Evolutionary conservation across 129 eudicot species (phyloP).

Genomic region (Apium graveolens): DNA sequence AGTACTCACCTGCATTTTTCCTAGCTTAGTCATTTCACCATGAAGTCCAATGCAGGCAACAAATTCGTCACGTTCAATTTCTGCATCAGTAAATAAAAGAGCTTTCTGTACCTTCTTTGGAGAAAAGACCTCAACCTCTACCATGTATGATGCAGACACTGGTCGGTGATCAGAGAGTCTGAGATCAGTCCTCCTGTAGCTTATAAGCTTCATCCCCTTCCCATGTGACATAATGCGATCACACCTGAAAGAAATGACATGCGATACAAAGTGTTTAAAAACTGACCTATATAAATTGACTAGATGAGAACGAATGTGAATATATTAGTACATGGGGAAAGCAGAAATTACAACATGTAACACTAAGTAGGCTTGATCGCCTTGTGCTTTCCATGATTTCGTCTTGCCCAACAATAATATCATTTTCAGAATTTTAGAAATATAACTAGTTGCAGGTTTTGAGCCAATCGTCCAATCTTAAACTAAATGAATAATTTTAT

Average conservation of each 20-base stretch:
- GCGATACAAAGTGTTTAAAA: background rate
- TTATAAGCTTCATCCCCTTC: slow-evolving; percentile 58
- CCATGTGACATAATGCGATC: slow-evolving; percentile 82
- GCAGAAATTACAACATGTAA: background rate
- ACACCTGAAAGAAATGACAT: slow-evolving; percentile 52
- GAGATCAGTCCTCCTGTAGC: slow-evolving; percentile 58
- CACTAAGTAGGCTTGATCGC: background rate
- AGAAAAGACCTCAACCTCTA: slow-evolving; percentile 82
- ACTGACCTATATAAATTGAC: background rate
- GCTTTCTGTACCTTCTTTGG: slow-evolving; percentile 72
- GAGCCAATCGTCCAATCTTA: background rate
- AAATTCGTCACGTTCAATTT: slow-evolving; percentile 48
- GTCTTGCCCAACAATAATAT: background rate
- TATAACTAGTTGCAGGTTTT: background rate
- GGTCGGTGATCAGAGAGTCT: slow-evolving; percentile 90
- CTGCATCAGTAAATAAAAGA: slow-evolving; percentile 82
- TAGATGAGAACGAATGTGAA: background rate
- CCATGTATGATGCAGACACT: slow-evolving; percentile 59
- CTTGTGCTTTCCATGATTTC: background rate
- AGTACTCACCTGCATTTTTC: slow-evolving; percentile 41
- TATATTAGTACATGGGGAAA: background rate
- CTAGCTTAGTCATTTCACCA: slow-evolving; percentile 31
- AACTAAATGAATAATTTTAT: background rate
- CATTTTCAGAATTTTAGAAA: background rate
- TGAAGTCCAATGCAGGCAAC: slow-evolving; percentile 24